phyloP scores from a whole-genome alignment of 345 rosid species.

The Trapa bicornis region DNA sequence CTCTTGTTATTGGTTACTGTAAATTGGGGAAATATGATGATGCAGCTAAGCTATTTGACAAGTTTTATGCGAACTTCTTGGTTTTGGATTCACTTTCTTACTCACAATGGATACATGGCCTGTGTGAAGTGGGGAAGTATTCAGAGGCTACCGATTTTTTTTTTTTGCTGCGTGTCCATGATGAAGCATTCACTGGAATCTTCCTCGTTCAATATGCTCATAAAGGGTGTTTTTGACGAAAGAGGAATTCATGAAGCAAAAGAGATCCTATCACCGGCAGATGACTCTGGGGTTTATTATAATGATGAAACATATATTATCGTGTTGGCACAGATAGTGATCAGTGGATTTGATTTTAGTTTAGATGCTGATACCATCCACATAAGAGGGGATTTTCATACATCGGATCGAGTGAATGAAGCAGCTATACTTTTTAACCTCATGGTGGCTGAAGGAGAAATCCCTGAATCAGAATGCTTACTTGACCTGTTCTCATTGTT shows the following conservation, averaged over 20 bases:
- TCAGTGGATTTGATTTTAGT: conserved; percentile 23
- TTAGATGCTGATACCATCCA: conserved; percentile 30
- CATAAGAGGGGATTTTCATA: conserved; percentile 20
- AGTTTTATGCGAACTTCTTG: conserved; percentile 16
- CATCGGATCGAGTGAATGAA: conserved; percentile 16
- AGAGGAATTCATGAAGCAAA: conserved; percentile 33
- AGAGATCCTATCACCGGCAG: conserved; percentile 21
- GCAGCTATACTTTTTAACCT: conserved; percentile 23
- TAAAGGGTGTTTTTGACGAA: conserved; percentile 17
- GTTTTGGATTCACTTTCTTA: conserved; percentile 31
- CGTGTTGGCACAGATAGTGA: conserved; percentile 28
- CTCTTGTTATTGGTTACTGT: conserved; percentile 37
- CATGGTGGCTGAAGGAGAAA: conserved; percentile 26
- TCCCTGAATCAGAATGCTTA: conserved; percentile 25
- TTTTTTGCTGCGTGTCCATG: conserved; percentile 29
- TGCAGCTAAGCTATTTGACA: conserved; percentile 24
- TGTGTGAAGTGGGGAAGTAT: conserved; percentile 23
- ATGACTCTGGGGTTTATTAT: conserved; percentile 17
- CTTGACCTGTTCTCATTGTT: conserved; percentile 18
- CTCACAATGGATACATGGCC: conserved; percentile 32
- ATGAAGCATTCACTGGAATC: conserved; percentile 22
- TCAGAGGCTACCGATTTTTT: conserved; percentile 23
- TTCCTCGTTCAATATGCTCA: conserved; percentile 20
- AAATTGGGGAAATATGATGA: conserved; percentile 18
- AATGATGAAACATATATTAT: conserved; percentile 18